Base-by-base conservation (phyloP, 2,329 filamentous ascomycete species). In the Aspergillus transmontanensis region DNA sequence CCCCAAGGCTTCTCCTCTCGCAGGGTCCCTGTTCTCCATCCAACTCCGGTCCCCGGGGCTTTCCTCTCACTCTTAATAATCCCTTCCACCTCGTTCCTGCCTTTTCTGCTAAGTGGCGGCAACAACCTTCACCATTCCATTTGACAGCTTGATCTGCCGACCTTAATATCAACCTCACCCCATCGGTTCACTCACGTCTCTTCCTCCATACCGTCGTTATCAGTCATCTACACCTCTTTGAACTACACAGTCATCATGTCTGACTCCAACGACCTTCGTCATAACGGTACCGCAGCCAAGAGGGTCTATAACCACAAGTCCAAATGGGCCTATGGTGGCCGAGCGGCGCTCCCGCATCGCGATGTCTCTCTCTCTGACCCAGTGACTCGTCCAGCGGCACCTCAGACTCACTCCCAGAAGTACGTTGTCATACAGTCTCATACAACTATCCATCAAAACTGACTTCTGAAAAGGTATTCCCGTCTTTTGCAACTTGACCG, bases 211-310 rank as follows among this genome's bases (percentile, higher is more conserved):
- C 11, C 46, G 43, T 59, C 26, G 57, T 53, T 53, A 36, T 50
- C 23, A 16, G 41, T 26, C 41, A 32, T 62, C 46, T 26, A n/a
- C 50, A 45, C 28, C 43, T 54, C 14, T 3, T 36, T 53, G n/a
- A 46, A 39, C 39, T 19, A 41, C 19, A 26, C 61, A 16, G 59
- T 23, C 57, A 71, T 69, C 69, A 68, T 68, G 55, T 69, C 68
- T 54, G 72, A 71, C 74, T 75, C 78, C 72, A 76, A 76, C 73
- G 86, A 88, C 73, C 79, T 87, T 66, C 85, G 86, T 73, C 82
- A 81, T 74, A 77, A 77, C 68, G 80, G 83, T 71, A 83, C 82
- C 71, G 83, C 85, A 69, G 83, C 68, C 65, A 77, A 79, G 63
- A 73, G 79, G 34, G 71, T 72, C 61, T 72, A 78, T 62, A 73